Evolutionary conservation across 768 basidiomycete genomes (phyloP), one percentile per base, ranked within the genome.

Genomic region (Amanita subjunquillea): DNA sequence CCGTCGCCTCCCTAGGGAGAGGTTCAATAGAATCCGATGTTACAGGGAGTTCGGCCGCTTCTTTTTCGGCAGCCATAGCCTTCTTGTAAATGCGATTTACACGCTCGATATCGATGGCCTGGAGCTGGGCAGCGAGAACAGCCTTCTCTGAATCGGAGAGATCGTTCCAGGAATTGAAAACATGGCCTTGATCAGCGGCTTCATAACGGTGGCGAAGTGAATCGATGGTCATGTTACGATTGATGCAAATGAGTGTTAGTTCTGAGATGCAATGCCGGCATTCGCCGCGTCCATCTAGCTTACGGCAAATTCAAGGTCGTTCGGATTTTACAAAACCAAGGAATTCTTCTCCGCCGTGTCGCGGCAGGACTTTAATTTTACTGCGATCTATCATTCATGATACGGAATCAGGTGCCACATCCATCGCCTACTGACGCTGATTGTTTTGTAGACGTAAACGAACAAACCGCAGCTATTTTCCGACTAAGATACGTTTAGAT

Each of bases 1-100:
- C 87, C 37, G 81, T 79, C 4, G 86, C 80, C 46, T 77, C 80
- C 43, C 80, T 79, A 7, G 96, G 94, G 5, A 97, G 75, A 17
- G 96, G 93, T 53, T 83, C 76, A 58, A 96, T 87, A 58, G 74
- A 58, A 41, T 85, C 82, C 12, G 63, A 57, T 51, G 67, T 60
- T 44, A 65, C 65, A 30, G 58, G 58, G 36, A 73, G 66, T 51
- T 73, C 69, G 15, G 69, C 56, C 13, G 74, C 69, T 36, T 73
- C 72, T 44, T 75, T 71, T 64, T 93, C 89, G 4, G 81, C 74
- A 36, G 74, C 58, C 57, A 91, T 73, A 17, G 95, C 90, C 58
- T 82, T 87, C 40, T 74, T 61, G 78, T 83, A 94, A 59, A 97
- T 80, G 59, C 82, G 78, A 72, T 97, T 97, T 55, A 98, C 92